These are phyloP conservation scores for Pleurotus salmoneostramineus DNA, from an alignment of 768 basidiomycete species.

Conservation along the genomic window DNA sequence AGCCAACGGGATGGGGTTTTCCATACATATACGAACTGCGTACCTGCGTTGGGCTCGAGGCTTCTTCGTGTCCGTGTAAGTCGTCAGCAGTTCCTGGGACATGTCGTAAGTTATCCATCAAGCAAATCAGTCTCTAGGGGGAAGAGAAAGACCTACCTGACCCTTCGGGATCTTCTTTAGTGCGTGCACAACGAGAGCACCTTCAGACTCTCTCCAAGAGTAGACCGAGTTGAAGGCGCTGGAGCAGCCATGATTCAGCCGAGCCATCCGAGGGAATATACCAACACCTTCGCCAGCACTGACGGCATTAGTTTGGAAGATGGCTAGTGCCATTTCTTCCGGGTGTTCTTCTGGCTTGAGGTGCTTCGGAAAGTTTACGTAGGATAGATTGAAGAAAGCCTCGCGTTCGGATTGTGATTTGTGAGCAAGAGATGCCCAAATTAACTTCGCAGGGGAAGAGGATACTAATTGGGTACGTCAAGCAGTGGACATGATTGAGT, in stretches of 20 bases:
- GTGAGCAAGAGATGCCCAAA: conserved; percentile 29
- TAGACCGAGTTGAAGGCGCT: conserved; percentile 67
- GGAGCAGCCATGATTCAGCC: conserved; percentile 68
- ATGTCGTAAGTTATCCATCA: conserved; percentile 1
- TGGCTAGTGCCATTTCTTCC: conserved; percentile 53
- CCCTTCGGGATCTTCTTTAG: conserved; percentile 49
- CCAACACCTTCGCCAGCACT: conserved; percentile 49
- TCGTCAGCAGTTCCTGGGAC: conserved; percentile 51
- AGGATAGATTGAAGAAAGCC: conserved; percentile 53
- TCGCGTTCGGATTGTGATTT: conserved; percentile 28
- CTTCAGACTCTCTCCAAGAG: conserved; percentile 49
- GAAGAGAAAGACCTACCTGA: conserved; percentile 29
- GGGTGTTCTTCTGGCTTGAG: conserved; percentile 31
- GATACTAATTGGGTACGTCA: conserved; percentile 26
- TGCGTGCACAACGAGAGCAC: conserved; percentile 51
- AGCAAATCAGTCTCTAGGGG: background rate
- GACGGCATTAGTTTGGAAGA: conserved; percentile 66
- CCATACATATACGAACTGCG: background rate
- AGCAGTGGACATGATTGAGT: background rate
- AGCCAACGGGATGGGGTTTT: background rate
- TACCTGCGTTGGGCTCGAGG: conserved; percentile 52
- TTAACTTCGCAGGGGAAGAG: conserved; percentile 41
- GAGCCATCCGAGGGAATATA: conserved; percentile 65
- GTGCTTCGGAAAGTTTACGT: conserved; percentile 44
- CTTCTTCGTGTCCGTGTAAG: conserved; percentile 55